A percentile compares a stretch with the other conserved stretches of the same genome.
Conservation (phyloP, 768 basidiomycete species). For the Boletellus ananas region DNA sequence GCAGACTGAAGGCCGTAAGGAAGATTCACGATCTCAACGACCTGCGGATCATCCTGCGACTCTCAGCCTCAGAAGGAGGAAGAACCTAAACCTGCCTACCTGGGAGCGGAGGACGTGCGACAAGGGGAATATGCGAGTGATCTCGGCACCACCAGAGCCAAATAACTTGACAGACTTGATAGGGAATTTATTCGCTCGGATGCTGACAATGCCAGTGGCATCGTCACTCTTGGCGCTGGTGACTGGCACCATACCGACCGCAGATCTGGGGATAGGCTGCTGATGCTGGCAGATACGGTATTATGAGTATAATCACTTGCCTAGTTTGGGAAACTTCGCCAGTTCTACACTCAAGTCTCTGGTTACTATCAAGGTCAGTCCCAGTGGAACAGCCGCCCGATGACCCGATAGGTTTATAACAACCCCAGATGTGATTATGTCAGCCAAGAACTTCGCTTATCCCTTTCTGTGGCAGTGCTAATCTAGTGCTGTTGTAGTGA, state of each 20-base stretch:
- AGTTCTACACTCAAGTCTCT: too few species aligned
- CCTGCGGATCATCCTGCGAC: constrained; percentile 13
- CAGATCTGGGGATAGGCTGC: too few species aligned
- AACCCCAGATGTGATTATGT: too few species aligned
- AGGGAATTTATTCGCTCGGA: constrained; percentile 12
- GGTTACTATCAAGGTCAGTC: too few species aligned
- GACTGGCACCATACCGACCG: not conserved
- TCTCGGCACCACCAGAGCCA: constrained; percentile 8
- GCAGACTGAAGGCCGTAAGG: constrained; percentile 2
- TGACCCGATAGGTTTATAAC: too few species aligned
- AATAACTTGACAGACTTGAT: constrained; percentile 21
- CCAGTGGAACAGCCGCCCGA: too few species aligned
- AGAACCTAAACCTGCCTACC: not conserved
- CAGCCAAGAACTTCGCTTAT: too few species aligned
- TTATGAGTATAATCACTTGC: too few species aligned
- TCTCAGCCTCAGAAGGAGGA: not conserved
- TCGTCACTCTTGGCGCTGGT: not conserved
- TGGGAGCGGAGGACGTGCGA: constrained; percentile 8
- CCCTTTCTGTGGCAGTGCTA: too few species aligned
- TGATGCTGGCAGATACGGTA: too few species aligned
- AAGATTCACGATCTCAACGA: constrained; percentile 16
- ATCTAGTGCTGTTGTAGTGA: too few species aligned
- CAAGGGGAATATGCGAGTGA: constrained; percentile 19
- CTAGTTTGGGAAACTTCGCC: too few species aligned
- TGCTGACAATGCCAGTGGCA: not conserved